Percentiles rank a stretch among this genome's conserved stretches.
Conservation (phyloP, 2,329 filamentous ascomycete species). For the Botrytis cinerea region DNA sequence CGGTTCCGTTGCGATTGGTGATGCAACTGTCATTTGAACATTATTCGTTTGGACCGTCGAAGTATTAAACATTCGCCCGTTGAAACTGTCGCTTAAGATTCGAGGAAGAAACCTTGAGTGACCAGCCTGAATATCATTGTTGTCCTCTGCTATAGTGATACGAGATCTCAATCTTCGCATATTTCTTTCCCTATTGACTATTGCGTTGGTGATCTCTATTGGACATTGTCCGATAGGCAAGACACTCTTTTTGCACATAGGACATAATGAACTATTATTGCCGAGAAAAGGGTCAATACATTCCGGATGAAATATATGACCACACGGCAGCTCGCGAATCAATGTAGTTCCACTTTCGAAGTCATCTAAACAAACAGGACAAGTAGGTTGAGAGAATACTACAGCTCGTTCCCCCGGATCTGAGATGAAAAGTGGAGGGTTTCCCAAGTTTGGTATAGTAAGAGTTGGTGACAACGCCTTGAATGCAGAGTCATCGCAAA, state of each 20-base stretch:
- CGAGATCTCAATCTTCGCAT: conserved; percentile 51
- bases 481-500: neutral
- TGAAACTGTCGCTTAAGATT: conserved; percentile 25
- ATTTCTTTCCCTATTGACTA: conserved; percentile 79
- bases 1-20: conserved; percentile 27
- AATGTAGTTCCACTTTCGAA: conserved; percentile 69
- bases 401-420: conserved; percentile 35
- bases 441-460: neutral
- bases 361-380: conserved; percentile 86
- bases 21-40: conserved; percentile 12
- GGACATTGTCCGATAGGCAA: conserved; percentile 69
- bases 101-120: conserved; percentile 25
- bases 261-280: conserved; percentile 81
- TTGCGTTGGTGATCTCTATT: conserved; percentile 72
- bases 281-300: conserved; percentile 87
- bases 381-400: conserved; percentile 73
- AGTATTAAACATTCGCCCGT: conserved; percentile 21
- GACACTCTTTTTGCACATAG: conserved; percentile 84
- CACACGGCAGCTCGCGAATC: conserved; percentile 84
- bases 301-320: conserved; percentile 89
- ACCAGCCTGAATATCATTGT: conserved; percentile 21
- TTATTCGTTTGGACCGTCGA: conserved; percentile 6
- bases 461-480: neutral
- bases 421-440: neutral
- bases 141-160: conserved; percentile 30